Conservation (phyloP, 306 rosid species). For the Trifolium dubium region DNA sequence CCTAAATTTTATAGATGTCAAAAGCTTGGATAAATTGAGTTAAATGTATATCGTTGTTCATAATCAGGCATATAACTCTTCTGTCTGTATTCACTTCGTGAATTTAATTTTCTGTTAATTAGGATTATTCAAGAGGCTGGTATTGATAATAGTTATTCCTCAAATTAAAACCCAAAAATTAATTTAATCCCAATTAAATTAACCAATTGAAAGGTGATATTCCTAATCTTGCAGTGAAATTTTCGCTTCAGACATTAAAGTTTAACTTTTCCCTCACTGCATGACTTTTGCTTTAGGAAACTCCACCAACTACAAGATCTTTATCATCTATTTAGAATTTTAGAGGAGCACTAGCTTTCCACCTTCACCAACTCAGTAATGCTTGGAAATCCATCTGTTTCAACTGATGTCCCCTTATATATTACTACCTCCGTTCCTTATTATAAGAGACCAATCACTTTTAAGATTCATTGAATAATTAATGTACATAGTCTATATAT, state of each 20-base stretch:
- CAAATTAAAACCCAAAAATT: conserved; percentile 1
- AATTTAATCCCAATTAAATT: not conserved
- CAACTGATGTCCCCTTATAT: conserved; percentile 7
- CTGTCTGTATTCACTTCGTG: not conserved
- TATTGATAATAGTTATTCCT: not conserved
- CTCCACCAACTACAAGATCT: conserved; percentile 36
- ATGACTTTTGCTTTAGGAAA: conserved; percentile 43
- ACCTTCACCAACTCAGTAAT: conserved; percentile 47
- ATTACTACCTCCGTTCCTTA: no score
- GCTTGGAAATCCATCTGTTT: conserved; percentile 51
- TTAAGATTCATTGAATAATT: no score
- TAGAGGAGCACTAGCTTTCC: conserved; percentile 38
- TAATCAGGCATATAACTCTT: conserved; percentile 15
- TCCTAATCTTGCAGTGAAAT: conserved; percentile 39
- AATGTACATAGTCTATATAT: no score
- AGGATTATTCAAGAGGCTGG: not conserved
- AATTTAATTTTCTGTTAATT: not conserved
- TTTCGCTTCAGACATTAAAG: conserved; percentile 40
- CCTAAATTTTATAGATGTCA: not conserved
- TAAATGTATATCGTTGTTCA: not conserved
- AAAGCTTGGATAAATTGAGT: not conserved
- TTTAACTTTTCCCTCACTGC: conserved; percentile 49
- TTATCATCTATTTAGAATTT: conserved; percentile 40
- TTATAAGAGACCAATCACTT: no score
- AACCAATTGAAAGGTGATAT: conserved; percentile 40